A percentile compares a stretch with the other conserved stretches of the same genome.
Evolutionary conservation across 1,284 basidiomycete species (phyloP).

Genomic region (Papiliotrema fonsecae): DNA sequence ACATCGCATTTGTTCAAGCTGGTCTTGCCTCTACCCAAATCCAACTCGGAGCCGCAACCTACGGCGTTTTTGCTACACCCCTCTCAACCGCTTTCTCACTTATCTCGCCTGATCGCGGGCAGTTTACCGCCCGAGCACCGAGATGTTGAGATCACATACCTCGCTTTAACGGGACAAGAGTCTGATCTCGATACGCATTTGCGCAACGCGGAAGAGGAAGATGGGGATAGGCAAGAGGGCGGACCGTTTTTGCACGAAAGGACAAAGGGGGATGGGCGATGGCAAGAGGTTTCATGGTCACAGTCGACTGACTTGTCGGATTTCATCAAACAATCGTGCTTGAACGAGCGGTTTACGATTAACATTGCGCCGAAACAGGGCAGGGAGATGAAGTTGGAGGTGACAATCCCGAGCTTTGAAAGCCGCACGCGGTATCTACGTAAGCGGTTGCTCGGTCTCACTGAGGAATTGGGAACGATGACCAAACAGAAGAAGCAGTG

Average conservation of each 20-base stretch:
- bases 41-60: slow-evolving; percentile 12
- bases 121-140: slow-evolving; percentile 39
- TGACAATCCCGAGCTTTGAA: slow-evolving; percentile 61
- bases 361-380: slow-evolving; percentile 45
- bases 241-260: slow-evolving; percentile 37
- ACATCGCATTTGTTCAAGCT: slow-evolving; percentile 63
- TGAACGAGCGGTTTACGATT: slow-evolving; percentile 57
- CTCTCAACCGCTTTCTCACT: slow-evolving; percentile 49
- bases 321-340: slow-evolving; percentile 61
- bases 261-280: slow-evolving; percentile 18
- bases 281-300: slow-evolving; percentile 54
- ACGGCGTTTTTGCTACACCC: slow-evolving; percentile 56
- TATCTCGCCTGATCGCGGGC: slow-evolving; percentile 46
- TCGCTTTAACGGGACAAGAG: slow-evolving; percentile 46
- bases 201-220: slow-evolving; percentile 23
- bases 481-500: slow-evolving; percentile 47
- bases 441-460: slow-evolving; percentile 52
- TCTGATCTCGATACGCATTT: slow-evolving; percentile 40
- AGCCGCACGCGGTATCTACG: slow-evolving; percentile 60
- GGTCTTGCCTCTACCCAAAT: slow-evolving; percentile 53
- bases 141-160: slow-evolving; percentile 51
- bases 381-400: slow-evolving; percentile 47
- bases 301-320: slow-evolving; percentile 63
- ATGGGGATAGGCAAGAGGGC: slow-evolving; percentile 21
- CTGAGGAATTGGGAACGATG: slow-evolving; percentile 54